Percentiles rank a stretch among this genome's conserved stretches.
phyloP scores from a whole-genome alignment of 2,329 filamentous ascomycete genomes.

The Pleurostoma richardsiae region DNA sequence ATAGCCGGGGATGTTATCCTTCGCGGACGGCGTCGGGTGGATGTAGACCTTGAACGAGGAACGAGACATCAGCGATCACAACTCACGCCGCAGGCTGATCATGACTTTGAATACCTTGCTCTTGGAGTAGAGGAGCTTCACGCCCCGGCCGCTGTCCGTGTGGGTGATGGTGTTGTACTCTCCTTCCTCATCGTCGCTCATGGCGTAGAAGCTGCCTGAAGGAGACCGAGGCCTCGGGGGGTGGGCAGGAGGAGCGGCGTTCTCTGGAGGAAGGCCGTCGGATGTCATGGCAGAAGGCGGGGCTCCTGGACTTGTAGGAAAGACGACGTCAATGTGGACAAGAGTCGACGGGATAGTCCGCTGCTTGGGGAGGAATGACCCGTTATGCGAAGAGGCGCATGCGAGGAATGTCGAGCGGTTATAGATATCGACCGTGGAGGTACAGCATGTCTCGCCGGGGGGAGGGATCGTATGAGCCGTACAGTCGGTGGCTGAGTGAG shows the following conservation, averaged over 20 bases:
- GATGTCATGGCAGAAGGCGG: slow-evolving; percentile 21
- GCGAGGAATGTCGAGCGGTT: background rate
- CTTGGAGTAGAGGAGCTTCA: slow-evolving; percentile 92
- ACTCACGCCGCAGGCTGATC: background rate
- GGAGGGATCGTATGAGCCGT: background rate
- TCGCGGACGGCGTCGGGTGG: slow-evolving; percentile 85
- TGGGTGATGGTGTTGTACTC: slow-evolving; percentile 93
- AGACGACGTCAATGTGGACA: too few relatives aligned
- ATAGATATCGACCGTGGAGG: too few relatives aligned
- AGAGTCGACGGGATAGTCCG: too few relatives aligned
- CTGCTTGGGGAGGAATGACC: background rate
- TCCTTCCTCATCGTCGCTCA: slow-evolving; percentile 94
- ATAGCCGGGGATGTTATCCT: slow-evolving; percentile 94
- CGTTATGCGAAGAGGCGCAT: background rate
- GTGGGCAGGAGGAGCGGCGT: slow-evolving; percentile 7
- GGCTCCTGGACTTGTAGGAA: background rate
- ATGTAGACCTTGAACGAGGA: slow-evolving; percentile 70
- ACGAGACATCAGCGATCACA: background rate
- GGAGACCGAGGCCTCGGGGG: slow-evolving; percentile 57
- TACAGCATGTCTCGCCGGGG: background rate
- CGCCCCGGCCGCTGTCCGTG: slow-evolving; percentile 68
- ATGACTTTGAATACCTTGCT: slow-evolving; percentile 69
- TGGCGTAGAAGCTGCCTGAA: slow-evolving; percentile 83
- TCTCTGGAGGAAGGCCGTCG: slow-evolving; percentile 10
- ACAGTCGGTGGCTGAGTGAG: background rate